Conservation (phyloP, 2,329 filamentous ascomycete genomes). For the Lecanosticta acicola region DNA sequence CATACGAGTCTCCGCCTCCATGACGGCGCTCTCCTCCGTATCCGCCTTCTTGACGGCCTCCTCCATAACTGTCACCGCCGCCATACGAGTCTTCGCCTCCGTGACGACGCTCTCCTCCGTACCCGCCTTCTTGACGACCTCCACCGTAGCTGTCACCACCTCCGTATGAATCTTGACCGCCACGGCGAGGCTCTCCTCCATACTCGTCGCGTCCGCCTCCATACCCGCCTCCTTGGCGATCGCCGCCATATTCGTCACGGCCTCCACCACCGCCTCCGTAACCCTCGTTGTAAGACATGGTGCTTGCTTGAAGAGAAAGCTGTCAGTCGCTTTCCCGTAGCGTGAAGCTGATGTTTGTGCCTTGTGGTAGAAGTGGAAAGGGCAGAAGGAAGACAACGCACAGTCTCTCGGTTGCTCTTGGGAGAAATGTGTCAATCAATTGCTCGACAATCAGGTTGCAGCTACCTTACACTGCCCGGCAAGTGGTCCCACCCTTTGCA, state of each 20-base stretch:
- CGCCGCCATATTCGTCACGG: conserved; percentile 10
- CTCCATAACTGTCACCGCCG: conserved; percentile 11
- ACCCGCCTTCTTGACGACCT: conserved; percentile 12
- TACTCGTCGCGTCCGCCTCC: conserved; percentile 16
- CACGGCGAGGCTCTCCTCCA: conserved; percentile 20
- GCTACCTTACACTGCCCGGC: no score
- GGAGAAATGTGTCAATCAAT: no score
- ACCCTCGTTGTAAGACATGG: conserved; percentile 26
- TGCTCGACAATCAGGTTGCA: no score
- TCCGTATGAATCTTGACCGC: conserved; percentile 15
- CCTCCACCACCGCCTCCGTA: conserved; percentile 21
- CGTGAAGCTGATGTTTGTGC: no score
- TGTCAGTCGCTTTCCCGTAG: no score
- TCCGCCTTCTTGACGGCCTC: conserved; percentile 13
- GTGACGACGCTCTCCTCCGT: conserved; percentile 3
- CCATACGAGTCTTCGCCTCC: conserved; percentile 11
- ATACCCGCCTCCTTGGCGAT: conserved; percentile 12
- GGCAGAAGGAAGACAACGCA: no score
- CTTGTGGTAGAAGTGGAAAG: no score
- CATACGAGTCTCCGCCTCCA: conserved; percentile 17
- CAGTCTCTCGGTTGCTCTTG: no score
- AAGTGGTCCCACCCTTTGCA: neutral
- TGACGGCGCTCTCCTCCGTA: conserved; percentile 10
- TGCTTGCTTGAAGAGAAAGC: no score
- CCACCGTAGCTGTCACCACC: conserved; percentile 8